Evolutionary conservation across 2,329 filamentous ascomycete genomes (phyloP).

Genomic region (Neonectria punicea): DNA sequence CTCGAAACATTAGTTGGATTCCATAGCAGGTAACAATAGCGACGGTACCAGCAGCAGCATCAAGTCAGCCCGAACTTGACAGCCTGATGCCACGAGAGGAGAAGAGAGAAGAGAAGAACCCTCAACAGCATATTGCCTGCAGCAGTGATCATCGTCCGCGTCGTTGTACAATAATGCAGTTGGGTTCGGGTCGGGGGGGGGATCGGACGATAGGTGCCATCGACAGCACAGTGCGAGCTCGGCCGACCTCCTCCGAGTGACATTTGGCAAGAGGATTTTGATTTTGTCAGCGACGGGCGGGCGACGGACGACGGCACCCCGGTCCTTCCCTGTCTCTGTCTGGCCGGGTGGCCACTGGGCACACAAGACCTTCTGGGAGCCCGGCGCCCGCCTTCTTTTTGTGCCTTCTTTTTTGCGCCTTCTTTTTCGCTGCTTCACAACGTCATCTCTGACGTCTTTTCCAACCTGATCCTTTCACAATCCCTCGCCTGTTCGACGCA

Average conservation of each 20-base stretch:
- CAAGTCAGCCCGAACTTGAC: background rate
- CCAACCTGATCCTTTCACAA: conserved; percentile 51
- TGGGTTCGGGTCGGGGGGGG: conserved; percentile 29
- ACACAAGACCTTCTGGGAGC: conserved; percentile 42
- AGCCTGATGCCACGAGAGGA: background rate
- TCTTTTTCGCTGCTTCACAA: conserved; percentile 54
- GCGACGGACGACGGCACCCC: conserved; percentile 18
- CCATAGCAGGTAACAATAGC: background rate
- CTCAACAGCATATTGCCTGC: background rate
- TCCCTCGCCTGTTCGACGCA: conserved; percentile 46
- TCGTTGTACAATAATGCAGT: conserved; percentile 16
- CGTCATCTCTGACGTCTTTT: conserved; percentile 62
- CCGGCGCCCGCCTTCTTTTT: conserved; percentile 48
- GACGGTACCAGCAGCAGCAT: background rate
- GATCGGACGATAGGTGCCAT: conserved; percentile 41
- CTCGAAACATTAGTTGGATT: background rate
- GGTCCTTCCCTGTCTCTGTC: conserved; percentile 24
- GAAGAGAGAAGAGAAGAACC: background rate
- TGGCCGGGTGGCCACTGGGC: conserved; percentile 30
- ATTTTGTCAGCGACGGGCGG: conserved; percentile 29
- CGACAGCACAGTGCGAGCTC: conserved; percentile 34
- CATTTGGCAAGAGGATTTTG: background rate
- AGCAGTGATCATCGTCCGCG: conserved; percentile 3
- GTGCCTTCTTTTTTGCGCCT: conserved; percentile 50
- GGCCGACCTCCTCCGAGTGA: background rate